Percentiles rank a stretch among this genome's conserved stretches.
Evolutionary conservation across 805 yeast species (phyloP).

Genomic region (Diddensiella santjacobensis): DNA sequence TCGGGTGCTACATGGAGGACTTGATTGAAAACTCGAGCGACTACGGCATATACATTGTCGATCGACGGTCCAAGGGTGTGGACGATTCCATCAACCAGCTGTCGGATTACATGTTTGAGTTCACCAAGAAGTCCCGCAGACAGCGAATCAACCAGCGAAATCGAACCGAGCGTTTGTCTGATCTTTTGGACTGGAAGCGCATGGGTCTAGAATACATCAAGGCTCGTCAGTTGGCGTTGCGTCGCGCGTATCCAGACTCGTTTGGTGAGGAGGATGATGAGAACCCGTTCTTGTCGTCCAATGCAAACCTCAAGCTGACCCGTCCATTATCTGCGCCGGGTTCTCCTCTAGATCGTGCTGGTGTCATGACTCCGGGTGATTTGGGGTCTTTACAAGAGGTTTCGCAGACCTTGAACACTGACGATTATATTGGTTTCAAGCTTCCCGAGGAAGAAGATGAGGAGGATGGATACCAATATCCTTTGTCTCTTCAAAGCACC

Average conservation of each 20-base stretch:
- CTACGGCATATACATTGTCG: constrained; percentile 96
- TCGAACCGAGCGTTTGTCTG: constrained; percentile 91
- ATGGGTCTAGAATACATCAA: constrained; percentile 96
- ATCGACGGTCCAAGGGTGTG: constrained; percentile 84
- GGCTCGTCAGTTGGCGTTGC: constrained; percentile 87
- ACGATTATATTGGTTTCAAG: constrained; percentile 60
- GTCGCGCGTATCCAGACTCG: constrained; percentile 89
- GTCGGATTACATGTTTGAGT: constrained; percentile 83
- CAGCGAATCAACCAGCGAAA: constrained; percentile 97
- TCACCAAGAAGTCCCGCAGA: constrained; percentile 84
- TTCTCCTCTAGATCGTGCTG: constrained; percentile 73
- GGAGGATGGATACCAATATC: constrained; percentile 30
- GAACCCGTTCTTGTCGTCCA: constrained; percentile 32
- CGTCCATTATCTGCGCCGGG: constrained; percentile 97
- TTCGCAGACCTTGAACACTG: constrained; percentile 60
- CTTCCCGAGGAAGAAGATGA: constrained; percentile 38
- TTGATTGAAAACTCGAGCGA: constrained; percentile 89
- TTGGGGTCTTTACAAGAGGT: constrained; percentile 94
- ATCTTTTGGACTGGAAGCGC: constrained; percentile 93
- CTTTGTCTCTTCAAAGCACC: constrained; percentile 21
- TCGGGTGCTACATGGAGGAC: constrained; percentile 98
- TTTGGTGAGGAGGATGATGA: constrained; percentile 42
- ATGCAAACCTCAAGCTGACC: constrained; percentile 52
- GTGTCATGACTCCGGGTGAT: constrained; percentile 96
- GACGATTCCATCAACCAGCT: constrained; percentile 92